Conservation (phyloP, 2,329 filamentous ascomycete genomes). For the Beauveria asiatica region DNA sequence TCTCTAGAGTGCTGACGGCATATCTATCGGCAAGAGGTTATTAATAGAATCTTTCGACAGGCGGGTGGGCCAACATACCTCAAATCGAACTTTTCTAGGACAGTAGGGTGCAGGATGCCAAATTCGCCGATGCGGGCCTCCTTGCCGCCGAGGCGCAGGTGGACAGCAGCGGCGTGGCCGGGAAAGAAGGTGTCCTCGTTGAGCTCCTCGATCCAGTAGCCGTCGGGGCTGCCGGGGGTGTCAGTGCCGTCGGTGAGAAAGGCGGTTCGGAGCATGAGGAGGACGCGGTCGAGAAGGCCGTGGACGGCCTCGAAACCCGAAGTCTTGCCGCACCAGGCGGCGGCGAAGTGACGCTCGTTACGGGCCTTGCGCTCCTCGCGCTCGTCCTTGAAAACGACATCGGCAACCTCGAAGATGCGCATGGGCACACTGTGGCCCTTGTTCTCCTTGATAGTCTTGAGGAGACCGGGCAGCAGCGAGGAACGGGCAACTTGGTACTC, state of each 20-base stretch:
- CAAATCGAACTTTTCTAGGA: slow-evolving; percentile 88
- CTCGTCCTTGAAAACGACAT: slow-evolving; percentile 86
- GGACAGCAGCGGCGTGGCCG: slow-evolving; percentile 80
- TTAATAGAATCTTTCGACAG: slow-evolving; percentile 8
- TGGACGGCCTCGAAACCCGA: slow-evolving; percentile 95
- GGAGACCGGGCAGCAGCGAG: slow-evolving; percentile 71
- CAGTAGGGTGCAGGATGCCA: slow-evolving; percentile 86
- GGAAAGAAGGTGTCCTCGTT: slow-evolving; percentile 87
- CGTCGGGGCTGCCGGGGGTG: slow-evolving; percentile 52
- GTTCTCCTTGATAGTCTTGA: slow-evolving; percentile 93
- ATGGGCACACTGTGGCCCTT: slow-evolving; percentile 82
- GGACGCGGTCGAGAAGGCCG: slow-evolving; percentile 81
- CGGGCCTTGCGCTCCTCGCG: slow-evolving; percentile 73
- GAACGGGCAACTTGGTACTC: slow-evolving; percentile 94
- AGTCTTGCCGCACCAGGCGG: slow-evolving; percentile 88
- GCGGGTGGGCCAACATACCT: slow-evolving; percentile 42
- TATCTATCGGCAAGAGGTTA: slow-evolving; percentile 44
- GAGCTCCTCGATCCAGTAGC: slow-evolving; percentile 93
- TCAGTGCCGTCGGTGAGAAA: slow-evolving; percentile 59
- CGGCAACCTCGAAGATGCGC: slow-evolving; percentile 85
- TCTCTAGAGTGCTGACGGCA: slow-evolving; percentile 87
- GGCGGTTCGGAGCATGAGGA: slow-evolving; percentile 80
- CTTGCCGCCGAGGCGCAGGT: slow-evolving; percentile 66
- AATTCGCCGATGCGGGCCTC: slow-evolving; percentile 76
- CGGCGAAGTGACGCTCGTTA: slow-evolving; percentile 94